Conservation (phyloP, 202 grass and related monocot species). For the Hordeum pubiflorum region DNA sequence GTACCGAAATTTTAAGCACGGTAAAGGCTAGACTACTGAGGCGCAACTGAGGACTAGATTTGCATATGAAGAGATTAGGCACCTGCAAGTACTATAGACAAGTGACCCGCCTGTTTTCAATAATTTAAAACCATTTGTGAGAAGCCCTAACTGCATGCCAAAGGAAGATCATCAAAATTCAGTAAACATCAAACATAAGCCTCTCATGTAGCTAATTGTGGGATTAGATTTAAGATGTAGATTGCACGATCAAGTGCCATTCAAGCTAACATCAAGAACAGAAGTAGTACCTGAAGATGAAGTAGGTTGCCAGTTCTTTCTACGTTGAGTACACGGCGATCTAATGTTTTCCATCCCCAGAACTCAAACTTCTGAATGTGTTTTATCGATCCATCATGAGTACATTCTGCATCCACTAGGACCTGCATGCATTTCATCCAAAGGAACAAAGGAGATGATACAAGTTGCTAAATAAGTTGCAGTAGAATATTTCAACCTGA, state of each 20-base stretch:
- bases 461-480: not conserved
- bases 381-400: slow-evolving; percentile 94
- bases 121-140: slow-evolving; percentile 85
- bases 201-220: slow-evolving; percentile 1
- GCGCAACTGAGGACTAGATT: not conserved
- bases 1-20: not conserved
- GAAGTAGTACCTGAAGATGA: slow-evolving; percentile 70
- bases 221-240: not conserved
- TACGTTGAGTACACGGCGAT: slow-evolving; percentile 79
- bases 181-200: slow-evolving; percentile 4
- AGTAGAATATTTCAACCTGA: not conserved
- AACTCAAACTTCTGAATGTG: slow-evolving; percentile 93
- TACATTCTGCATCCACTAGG: slow-evolving; percentile 94
- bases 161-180: slow-evolving; percentile 16
- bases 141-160: slow-evolving; percentile 54
- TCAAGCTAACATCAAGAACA: slow-evolving; percentile 21
- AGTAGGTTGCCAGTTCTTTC: slow-evolving; percentile 85
- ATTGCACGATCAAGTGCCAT: not conserved
- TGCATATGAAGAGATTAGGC: slow-evolving; percentile 26
- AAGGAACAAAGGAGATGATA: slow-evolving; percentile 1
- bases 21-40: not conserved
- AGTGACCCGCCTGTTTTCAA: slow-evolving; percentile 77
- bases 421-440: slow-evolving; percentile 43
- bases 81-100: slow-evolving; percentile 95
- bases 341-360: slow-evolving; percentile 95